Percentiles rank a stretch among this genome's conserved stretches.
Conservation (phyloP, 2,329 filamentous ascomycete genomes). For the Calcarisporium arbuscula region DNA sequence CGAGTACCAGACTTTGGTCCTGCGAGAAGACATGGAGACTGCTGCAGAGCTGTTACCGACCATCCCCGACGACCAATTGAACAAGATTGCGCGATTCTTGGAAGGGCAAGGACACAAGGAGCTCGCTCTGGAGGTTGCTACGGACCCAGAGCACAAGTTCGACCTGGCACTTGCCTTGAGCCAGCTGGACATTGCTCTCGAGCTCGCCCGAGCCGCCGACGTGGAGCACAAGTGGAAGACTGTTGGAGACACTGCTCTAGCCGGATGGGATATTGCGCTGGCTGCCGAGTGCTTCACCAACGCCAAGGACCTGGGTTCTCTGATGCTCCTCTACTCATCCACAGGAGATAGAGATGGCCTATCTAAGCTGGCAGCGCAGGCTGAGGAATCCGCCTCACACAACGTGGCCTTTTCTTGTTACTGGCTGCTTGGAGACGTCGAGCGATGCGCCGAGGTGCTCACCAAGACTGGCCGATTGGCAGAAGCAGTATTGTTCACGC, state of each 20-base stretch:
- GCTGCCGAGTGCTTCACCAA: slow-evolving; percentile 91
- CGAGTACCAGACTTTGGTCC: slow-evolving; percentile 93
- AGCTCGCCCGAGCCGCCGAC: slow-evolving; percentile 75
- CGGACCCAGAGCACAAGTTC: slow-evolving; percentile 93
- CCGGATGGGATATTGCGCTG: slow-evolving; percentile 78
- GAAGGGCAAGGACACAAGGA: slow-evolving; percentile 98
- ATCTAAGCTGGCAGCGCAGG: slow-evolving; percentile 63
- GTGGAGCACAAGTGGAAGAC: slow-evolving; percentile 98
- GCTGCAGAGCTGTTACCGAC: slow-evolving; percentile 78
- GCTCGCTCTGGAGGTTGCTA: slow-evolving; percentile 86
- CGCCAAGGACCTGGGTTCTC: slow-evolving; percentile 82
- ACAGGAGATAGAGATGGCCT: slow-evolving; percentile 75
- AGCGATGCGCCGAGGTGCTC: slow-evolving; percentile 74
- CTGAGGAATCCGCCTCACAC: slow-evolving; percentile 70
- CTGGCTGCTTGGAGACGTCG: slow-evolving; percentile 80
- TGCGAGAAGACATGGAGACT: slow-evolving; percentile 87
- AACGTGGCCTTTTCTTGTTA: slow-evolving; percentile 89
- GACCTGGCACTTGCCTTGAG: slow-evolving; percentile 80
- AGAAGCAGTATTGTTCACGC: slow-evolving; percentile 85
- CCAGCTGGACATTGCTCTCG: slow-evolving; percentile 77
- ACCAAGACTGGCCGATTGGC: slow-evolving; percentile 71
- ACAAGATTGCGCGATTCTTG: slow-evolving; percentile 95
- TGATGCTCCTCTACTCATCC: slow-evolving; percentile 82
- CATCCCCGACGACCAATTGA: slow-evolving; percentile 88
- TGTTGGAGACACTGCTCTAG: slow-evolving; percentile 84